A percentile compares a stretch with the other conserved stretches of the same genome.
phyloP scores from a whole-genome alignment of 257 asterid species.

The Coffea eugenioides region DNA sequence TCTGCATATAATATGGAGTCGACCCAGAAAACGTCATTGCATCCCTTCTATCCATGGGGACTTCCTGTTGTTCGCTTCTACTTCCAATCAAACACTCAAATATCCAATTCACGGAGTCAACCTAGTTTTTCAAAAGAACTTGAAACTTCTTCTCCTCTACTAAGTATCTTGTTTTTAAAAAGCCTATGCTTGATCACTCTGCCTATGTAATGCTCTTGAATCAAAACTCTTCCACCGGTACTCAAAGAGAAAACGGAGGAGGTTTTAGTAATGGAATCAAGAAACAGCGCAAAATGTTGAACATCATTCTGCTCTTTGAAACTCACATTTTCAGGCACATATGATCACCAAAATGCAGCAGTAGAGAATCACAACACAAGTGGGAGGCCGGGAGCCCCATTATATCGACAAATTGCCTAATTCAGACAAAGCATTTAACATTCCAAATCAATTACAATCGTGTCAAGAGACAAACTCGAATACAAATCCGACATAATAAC shows the following conservation, averaged over 20 bases:
- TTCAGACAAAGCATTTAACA: not conserved
- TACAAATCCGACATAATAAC: not conserved
- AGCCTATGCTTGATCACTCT: not conserved
- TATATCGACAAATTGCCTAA: not conserved
- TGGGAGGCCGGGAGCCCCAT: constrained; percentile 9
- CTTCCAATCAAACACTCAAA: constrained; percentile 7
- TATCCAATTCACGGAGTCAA: constrained; percentile 2
- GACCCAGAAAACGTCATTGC: constrained; percentile 42
- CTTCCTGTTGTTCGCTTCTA: constrained; percentile 12
- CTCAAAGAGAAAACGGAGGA: not conserved
- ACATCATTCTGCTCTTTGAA: not conserved
- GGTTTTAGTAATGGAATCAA: not conserved
- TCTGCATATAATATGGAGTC: constrained; percentile 43
- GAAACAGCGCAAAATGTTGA: constrained; percentile 5
- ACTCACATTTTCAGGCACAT: constrained; percentile 8
- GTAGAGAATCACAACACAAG: not conserved
- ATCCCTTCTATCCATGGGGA: constrained; percentile 56
- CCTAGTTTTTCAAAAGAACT: constrained; percentile 7
- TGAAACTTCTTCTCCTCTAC: constrained; percentile 4
- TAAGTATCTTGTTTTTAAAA: not conserved
- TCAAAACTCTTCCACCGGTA: not conserved
- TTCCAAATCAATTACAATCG: constrained; percentile 1
- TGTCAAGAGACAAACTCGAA: not conserved
- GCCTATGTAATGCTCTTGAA: not conserved
- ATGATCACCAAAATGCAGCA: constrained; percentile 1